Base-by-base conservation (phyloP, 2,329 filamentous ascomycete species). In the Neopestalotiopsis sp. region DNA sequence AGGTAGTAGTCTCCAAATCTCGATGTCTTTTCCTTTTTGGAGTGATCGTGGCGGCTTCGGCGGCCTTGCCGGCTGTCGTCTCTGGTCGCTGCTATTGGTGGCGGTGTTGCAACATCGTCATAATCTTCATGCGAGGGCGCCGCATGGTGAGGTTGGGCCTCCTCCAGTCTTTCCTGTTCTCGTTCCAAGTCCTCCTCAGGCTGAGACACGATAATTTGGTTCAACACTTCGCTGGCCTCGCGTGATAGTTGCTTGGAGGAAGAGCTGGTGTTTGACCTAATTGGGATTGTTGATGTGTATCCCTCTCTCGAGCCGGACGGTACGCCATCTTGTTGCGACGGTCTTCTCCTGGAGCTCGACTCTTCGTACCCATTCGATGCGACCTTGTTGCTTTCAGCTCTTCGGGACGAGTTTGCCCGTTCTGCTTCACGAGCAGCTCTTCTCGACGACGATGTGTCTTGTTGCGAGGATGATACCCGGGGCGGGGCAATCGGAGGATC, bases 1-100 rank as follows among this genome's bases (percentile, higher is more conserved):
- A 99, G 87, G 70, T 97, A 94, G 81, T 98, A 99, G 72, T 98
- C 94, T 70, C 95, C 95, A 78, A 99, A 98, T 73, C 94, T 95
- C 57, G 92, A 94, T 72, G 92, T 90, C 83, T 97, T 97, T 74
- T 90, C 86, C 49, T 83, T 78, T 72, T 85, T 87, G 0, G 82
- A 81, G 75, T 90, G 87, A 71, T 91, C 89, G 70, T 91, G 89
- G 45, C 89, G 82, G 71, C 88, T 90, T 67, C 89, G 84, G 9
- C 81, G 81, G 42, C 83, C 83, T 13, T 86, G 84, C 40, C 85
- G 82, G 63, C 82, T 77, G 38, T 89, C 85, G 14, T 84, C 79
- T 58, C 77, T 85, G 78, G 78, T 81, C 64, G 79, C 80, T 69
- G 81, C 82, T 1, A 84, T 79, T 28, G 83, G 81, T 14, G 85